Evolutionary conservation across 805 yeast species (phyloP), one percentile per base, ranked within the genome.

Genomic region (Scheffersomyces amazonensis): DNA sequence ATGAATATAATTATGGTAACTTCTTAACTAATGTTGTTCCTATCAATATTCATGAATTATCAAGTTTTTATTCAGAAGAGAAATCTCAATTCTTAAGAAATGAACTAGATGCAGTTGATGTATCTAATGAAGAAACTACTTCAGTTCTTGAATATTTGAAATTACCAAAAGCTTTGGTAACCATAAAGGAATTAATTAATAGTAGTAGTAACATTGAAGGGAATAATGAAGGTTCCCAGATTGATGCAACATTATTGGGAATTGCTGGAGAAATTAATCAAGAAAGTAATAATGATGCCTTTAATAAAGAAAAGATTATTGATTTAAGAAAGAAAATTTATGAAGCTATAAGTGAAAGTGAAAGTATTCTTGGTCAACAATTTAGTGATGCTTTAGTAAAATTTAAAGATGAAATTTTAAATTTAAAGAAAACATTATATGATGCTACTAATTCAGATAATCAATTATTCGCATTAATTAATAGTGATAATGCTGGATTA

Each of bases 41-140:
- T 2, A 69, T 89, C 53, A 77, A 81, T 23, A 88, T 91, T 15
- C 96, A 89, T 54, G 96, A 91, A 60, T 80, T 85, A 49, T 77
- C 87, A 37, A 87, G 96, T 44, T 69, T 81, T 45, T 93, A 93
- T 57, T 84, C 96, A 0, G 99, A 91, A 56, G 89, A 87, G 55
- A 85, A 87, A 58, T 91, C 96, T 0, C 80, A 76, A 45, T 62
- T 87, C 25, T 60, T 88, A 32, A 75, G 98, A 51, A 72, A 67
- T 31, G 89, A 87, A 52, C 71, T 81, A 32, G 97, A 90, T 43
- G 73, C 73, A 42, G 75, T 80, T 16, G 90, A 86, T 40, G 75
- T 89, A 8, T 83, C 95, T 0, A 79, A 87, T 51, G 85, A 87
- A 57, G 93, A 90, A 53, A 71, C 84, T 34, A 60, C 72, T 2